Base-by-base conservation (phyloP, 1,284 basidiomycete species). In the Rhizoctonia solani region DNA sequence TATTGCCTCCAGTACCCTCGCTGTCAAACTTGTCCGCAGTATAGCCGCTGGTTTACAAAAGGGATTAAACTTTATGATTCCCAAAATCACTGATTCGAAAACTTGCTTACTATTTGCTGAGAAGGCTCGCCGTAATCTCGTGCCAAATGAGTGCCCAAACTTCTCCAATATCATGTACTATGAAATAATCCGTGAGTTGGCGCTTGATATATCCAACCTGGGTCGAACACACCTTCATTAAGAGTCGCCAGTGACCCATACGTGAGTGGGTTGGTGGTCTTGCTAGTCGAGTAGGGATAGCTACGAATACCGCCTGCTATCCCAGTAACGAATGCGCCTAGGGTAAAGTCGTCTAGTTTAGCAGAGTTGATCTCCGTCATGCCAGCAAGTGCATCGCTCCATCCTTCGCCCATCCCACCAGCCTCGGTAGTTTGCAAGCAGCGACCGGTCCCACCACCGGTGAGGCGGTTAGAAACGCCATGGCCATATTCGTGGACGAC, bases 341-440 rank as follows among this genome's bases (percentile, higher is more conserved):
- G 50, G 2, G 37, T 37, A 30, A 54, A 69, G 27, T 69, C 68
- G n/a, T n/a, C n/a, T n/a, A n/a, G n/a, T 4, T 27, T 25, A 27
- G 52, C 23, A 1, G 52, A 34, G 0, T 52, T 53, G 19, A 30
- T 27, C n/a, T 69, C 53, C 5, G 63, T 69, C 11, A 42, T 55
- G 53, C 47, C 54, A 3, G 61, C 42, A n/a, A 49, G 3, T 9
- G 68, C 49, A n/a, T 66, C 68, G 30, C 50, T 54, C 61, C 68
- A 66, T n/a, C 67, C 67, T 37, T 68, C 67, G 14, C 67, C 67
- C 58, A 68, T 68, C 16, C 67, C 67, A 44, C 67, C 67, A 8
- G 67, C 67, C 42, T 68, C 67, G 23, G 58, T 65, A 9, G 67
- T 68, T 16, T 47, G 52, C n/a, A 68, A 42, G 52, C 58, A 68